Conservation (phyloP, 495 filamentous ascomycete genomes). For the Glarea lozoyensis region DNA sequence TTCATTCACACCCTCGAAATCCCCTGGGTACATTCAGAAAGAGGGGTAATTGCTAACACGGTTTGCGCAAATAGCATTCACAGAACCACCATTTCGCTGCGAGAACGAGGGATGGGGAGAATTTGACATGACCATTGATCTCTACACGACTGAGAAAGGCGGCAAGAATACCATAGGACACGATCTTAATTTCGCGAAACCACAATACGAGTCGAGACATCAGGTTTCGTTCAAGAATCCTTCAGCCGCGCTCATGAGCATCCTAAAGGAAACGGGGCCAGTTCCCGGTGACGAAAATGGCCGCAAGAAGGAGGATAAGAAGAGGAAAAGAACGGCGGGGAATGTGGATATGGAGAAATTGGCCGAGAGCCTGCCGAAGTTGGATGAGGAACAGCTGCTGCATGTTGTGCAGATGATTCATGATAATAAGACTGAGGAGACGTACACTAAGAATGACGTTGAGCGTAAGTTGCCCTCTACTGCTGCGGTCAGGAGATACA, state of each 20-base stretch:
- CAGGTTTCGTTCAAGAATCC: slow-evolving; percentile 83
- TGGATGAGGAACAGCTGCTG: slow-evolving; percentile 81
- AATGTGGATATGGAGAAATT: slow-evolving; percentile 91
- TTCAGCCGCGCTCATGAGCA: slow-evolving; percentile 63
- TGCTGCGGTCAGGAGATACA: neutral
- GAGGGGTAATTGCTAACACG: slow-evolving; percentile 3
- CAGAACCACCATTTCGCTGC: slow-evolving; percentile 79
- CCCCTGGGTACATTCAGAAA: neutral
- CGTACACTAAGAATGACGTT: slow-evolving; percentile 94
- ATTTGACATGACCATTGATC: slow-evolving; percentile 87
- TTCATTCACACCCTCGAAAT: neutral
- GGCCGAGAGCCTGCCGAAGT: slow-evolving; percentile 79
- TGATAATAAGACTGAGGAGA: slow-evolving; percentile 85
- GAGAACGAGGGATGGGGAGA: slow-evolving; percentile 97
- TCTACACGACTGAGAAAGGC: slow-evolving; percentile 72
- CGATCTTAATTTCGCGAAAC: slow-evolving; percentile 83
- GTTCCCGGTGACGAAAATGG: slow-evolving; percentile 66
- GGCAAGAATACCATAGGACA: slow-evolving; percentile 75
- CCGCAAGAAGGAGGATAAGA: slow-evolving; percentile 57
- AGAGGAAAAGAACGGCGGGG: slow-evolving; percentile 69
- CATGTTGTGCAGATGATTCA: slow-evolving; percentile 97
- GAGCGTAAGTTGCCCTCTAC: slow-evolving; percentile 55
- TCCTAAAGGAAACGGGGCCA: slow-evolving; percentile 73
- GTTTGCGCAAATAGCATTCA: slow-evolving; percentile 48
- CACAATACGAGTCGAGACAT: slow-evolving; percentile 79